Percentiles rank a stretch among this genome's conserved stretches.
phyloP scores from a whole-genome alignment of 768 basidiomycete species.

The Tephrocybe sp. region DNA sequence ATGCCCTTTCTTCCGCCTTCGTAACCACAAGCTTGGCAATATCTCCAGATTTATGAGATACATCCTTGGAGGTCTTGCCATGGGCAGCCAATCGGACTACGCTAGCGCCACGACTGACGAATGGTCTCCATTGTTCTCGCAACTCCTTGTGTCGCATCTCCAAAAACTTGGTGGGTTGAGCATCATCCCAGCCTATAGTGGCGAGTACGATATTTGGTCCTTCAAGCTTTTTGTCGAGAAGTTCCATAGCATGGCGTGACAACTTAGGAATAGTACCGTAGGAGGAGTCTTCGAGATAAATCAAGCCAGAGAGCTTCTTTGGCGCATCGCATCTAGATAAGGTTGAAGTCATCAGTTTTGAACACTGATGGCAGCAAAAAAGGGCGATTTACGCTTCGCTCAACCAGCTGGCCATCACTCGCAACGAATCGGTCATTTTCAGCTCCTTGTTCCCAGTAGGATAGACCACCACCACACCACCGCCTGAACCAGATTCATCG shows the following conservation, averaged over 20 bases:
- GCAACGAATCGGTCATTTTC: constrained; percentile 9
- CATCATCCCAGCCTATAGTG: constrained; percentile 11
- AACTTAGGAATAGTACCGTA: background rate
- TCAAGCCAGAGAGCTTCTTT: constrained; percentile 12
- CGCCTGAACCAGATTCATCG: background rate
- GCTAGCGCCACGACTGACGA: constrained; percentile 12
- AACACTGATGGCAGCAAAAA: background rate
- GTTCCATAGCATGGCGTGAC: constrained; percentile 2
- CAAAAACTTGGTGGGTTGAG: background rate
- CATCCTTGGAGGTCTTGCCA: constrained; percentile 3
- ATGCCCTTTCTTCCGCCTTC: constrained; percentile 5
- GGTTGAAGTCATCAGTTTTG: background rate
- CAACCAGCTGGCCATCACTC: constrained; percentile 7
- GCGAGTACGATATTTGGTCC: constrained; percentile 6
- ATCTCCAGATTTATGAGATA: constrained; percentile 8
- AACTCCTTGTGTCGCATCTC: constrained; percentile 9
- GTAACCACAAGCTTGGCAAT: constrained; percentile 6
- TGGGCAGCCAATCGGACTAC: constrained; percentile 8
- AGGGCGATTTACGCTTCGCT: constrained; percentile 9
- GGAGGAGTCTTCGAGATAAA: constrained; percentile 10
- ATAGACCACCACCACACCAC: constrained; percentile 9
- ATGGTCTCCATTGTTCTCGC: constrained; percentile 10
- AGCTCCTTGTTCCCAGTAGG: constrained; percentile 3
- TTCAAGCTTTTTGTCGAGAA: constrained; percentile 8
- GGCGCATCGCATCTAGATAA: background rate